Conservation (phyloP, 768 basidiomycete species). For the Lactarius sanguifluus region DNA sequence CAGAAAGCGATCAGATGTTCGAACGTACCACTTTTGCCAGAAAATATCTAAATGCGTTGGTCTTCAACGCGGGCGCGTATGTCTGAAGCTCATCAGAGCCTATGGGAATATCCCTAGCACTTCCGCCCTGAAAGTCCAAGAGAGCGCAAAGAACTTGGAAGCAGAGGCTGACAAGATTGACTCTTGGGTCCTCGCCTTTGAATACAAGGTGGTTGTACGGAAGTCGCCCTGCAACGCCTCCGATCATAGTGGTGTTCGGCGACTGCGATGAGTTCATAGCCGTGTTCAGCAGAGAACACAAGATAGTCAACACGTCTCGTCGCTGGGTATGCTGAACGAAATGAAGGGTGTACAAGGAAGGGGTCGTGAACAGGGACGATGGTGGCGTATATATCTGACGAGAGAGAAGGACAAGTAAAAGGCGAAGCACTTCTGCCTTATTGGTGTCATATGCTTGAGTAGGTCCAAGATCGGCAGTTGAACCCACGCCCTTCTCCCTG, state of each 20-base stretch:
- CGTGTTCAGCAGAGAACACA: constrained; percentile 94
- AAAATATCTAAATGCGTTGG: constrained; percentile 92
- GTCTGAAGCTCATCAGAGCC: constrained; percentile 45
- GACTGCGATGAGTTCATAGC: constrained; percentile 65
- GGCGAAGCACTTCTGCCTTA: constrained; percentile 86
- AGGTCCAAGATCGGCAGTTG: constrained; percentile 70
- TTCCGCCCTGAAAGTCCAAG: constrained; percentile 79
- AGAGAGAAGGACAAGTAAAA: constrained; percentile 85
- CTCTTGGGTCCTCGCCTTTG: constrained; percentile 80
- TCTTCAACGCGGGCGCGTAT: constrained; percentile 55
- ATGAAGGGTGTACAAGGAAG: constrained; percentile 75
- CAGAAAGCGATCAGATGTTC: not conserved
- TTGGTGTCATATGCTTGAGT: constrained; percentile 68
- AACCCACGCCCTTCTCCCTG: constrained; percentile 96
- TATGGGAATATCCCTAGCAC: constrained; percentile 55
- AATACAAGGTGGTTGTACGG: constrained; percentile 91
- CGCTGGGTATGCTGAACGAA: constrained; percentile 74
- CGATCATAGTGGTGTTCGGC: constrained; percentile 52
- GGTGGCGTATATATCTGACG: constrained; percentile 86
- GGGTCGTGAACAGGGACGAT: constrained; percentile 63
- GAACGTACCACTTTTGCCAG: constrained; percentile 58
- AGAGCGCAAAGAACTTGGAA: constrained; percentile 76
- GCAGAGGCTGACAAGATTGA: constrained; percentile 68
- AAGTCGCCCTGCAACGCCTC: constrained; percentile 70
- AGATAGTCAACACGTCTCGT: constrained; percentile 82